A percentile compares a stretch with the other conserved stretches of the same genome.
These are phyloP conservation scores for Lactuca sativa DNA, from an alignment of 129 eudicot species.

Conservation along the genomic window DNA sequence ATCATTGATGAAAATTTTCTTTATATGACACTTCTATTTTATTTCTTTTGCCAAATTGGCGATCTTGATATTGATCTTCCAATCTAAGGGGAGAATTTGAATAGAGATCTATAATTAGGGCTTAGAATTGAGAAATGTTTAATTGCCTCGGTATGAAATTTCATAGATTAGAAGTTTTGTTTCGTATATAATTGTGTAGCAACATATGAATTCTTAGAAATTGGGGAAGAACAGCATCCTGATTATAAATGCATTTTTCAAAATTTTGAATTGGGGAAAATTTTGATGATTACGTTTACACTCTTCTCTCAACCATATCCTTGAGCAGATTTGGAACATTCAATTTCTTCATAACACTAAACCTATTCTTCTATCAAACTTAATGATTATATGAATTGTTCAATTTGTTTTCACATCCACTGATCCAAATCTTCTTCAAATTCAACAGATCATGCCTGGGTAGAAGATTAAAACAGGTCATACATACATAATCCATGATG, in stretches of 20 bases:
- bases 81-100: not conserved
- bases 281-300: not conserved
- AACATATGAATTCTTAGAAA: not conserved
- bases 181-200: not conserved
- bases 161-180: not conserved
- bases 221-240: not conserved
- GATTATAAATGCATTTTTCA: not conserved
- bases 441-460: slow-evolving; percentile 33
- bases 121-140: not conserved
- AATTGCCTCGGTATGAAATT: not conserved
- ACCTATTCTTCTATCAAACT: not conserved
- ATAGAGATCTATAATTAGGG: not conserved
- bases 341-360: not conserved
- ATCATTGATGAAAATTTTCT: too few relatives aligned
- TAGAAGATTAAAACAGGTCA: slow-evolving; percentile 43
- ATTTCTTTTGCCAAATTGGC: not conserved
- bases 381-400: not conserved
- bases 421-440: not conserved
- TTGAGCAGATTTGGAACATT: not conserved
- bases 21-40: too few relatives aligned
- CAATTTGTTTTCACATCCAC: not conserved
- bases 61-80: not conserved
- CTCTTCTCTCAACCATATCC: not conserved
- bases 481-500: slow-evolving; percentile 38
- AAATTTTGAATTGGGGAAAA: not conserved